phyloP scores from a whole-genome alignment of 1,284 basidiomycete genomes.

The Naganishia albida region DNA sequence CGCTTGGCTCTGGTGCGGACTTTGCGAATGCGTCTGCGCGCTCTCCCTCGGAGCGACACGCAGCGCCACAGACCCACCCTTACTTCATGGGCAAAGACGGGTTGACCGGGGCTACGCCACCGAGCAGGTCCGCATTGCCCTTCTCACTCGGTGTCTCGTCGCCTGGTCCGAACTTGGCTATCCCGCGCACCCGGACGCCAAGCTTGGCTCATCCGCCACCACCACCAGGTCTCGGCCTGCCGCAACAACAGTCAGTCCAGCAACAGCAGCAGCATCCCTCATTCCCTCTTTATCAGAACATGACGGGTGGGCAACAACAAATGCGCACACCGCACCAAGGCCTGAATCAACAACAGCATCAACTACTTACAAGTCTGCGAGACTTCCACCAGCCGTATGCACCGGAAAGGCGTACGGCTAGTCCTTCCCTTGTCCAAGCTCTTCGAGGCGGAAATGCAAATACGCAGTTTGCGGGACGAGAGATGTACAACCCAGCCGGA shows the following conservation, averaged over 20 bases:
- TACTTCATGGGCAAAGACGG: slow-evolving; percentile 19
- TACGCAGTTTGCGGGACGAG: slow-evolving; percentile 12
- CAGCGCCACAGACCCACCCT: background rate
- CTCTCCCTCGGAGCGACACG: slow-evolving; percentile 20
- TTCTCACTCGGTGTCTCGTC: slow-evolving; percentile 18
- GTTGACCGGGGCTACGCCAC: slow-evolving; percentile 21
- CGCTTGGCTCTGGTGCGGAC: slow-evolving; percentile 5
- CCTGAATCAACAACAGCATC: slow-evolving; percentile 28
- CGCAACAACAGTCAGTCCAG: slow-evolving; percentile 14
- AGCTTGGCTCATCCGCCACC: slow-evolving; percentile 29
- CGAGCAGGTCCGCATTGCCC: slow-evolving; percentile 25
- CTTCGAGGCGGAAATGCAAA: slow-evolving; percentile 28
- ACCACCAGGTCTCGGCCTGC: slow-evolving; percentile 27
- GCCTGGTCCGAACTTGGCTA: slow-evolving; percentile 17
- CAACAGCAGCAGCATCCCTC: slow-evolving; percentile 27
- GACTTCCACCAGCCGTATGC: slow-evolving; percentile 34
- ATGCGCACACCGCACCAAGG: slow-evolving; percentile 10
- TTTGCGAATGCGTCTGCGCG: slow-evolving; percentile 14
- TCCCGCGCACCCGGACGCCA: slow-evolving; percentile 13
- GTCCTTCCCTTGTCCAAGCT: slow-evolving; percentile 31
- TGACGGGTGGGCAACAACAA: slow-evolving; percentile 4
- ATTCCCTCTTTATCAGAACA: slow-evolving; percentile 24
- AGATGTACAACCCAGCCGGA: slow-evolving; percentile 29
- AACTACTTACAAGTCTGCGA: slow-evolving; percentile 25
- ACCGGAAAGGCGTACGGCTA: slow-evolving; percentile 29